A percentile compares a stretch with the other conserved stretches of the same genome.
phyloP scores from a whole-genome alignment of 805 yeast genomes.

The Dipodascus albidus region DNA sequence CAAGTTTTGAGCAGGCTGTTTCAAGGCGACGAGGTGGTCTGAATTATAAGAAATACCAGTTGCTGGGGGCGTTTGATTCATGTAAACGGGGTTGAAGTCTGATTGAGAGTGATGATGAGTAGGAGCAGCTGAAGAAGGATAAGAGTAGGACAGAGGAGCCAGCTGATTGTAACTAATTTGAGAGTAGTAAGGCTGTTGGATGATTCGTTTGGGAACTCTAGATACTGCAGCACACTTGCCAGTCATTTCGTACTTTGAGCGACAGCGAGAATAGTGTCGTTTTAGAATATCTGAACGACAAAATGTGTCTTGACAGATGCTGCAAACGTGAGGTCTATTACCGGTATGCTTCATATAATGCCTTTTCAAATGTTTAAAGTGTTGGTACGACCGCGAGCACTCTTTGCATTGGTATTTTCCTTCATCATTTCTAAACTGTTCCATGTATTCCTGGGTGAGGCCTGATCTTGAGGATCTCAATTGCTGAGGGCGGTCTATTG shows the following conservation, averaged over 20 bases:
- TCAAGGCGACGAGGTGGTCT: not conserved
- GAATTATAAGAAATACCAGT: not conserved
- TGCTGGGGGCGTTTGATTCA: not conserved
- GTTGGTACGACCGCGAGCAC: constrained; percentile 18
- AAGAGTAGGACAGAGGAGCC: not conserved
- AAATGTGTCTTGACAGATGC: constrained; percentile 38
- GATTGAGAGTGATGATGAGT: not conserved
- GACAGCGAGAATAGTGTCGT: constrained; percentile 15
- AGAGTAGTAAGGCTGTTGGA: not conserved
- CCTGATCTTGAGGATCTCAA: not conserved
- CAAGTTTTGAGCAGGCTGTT: not conserved
- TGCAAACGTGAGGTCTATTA: constrained; percentile 71
- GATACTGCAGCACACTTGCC: constrained; percentile 7
- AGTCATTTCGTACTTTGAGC: constrained; percentile 7
- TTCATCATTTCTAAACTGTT: not conserved
- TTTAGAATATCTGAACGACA: constrained; percentile 15
- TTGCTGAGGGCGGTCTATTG: not conserved
- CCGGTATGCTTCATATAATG: constrained; percentile 79
- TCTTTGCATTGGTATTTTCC: constrained; percentile 10
- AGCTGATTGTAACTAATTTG: not conserved
- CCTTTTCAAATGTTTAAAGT: constrained; percentile 68
- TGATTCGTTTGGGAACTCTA: constrained; percentile 9
- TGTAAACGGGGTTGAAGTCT: not conserved
- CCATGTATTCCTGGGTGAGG: not conserved
- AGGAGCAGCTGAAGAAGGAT: not conserved